Base-by-base conservation (phyloP, 2,329 filamentous ascomycete genomes). In the Fusarium guadeloupense region DNA sequence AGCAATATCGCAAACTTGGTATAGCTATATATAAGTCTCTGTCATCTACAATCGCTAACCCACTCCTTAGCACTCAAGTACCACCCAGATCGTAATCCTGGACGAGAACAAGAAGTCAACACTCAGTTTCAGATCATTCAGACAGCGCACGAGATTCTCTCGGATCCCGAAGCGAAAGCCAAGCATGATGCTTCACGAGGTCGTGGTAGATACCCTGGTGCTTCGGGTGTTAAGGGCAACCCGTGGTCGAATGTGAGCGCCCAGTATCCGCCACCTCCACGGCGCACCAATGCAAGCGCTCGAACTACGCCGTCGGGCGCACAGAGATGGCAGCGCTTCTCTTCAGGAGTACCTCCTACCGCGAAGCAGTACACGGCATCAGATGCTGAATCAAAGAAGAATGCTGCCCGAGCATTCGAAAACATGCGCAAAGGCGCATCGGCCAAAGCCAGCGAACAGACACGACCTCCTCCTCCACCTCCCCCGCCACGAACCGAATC, bases 61-160 rank as follows among this genome's bases (percentile, higher is more conserved):
- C 25, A 19, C 10, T 20, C 5, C 5, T 17, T 53, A 92, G 92
- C 92, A 41, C 81, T 96, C 40, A 90, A 91, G 74, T 96, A 90
- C 70, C 93, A 97, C 71, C 93, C 93, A 8, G 93, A 97, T 74
- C 89, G 93, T 56, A 96, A 97, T 71, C 91, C 89, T 10, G 93
- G 93, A 45, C 86, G 85, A 70, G 92, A 96, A 76, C 78, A 85
- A 53, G 91, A 94, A 71, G 90, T 89, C 71, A 91, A 91, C 64
- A 82, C 89, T 26, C 90, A 91, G 71, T 97, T 97, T 71, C 91
- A 96, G 74, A 85, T 89, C 43, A 96, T 97, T 42, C 91, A 96
- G 75, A 86, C 90, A 5, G 93, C 93, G 19, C 89, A 96, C 71
- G 93, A 97, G 73, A 82, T 97, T 47, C 75, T 87, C 13, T 80